A percentile compares a stretch with the other conserved stretches of the same genome.
Evolutionary conservation across 148 eudicot genomes (phyloP).

Genomic region (Vaccinium myrtillus): DNA sequence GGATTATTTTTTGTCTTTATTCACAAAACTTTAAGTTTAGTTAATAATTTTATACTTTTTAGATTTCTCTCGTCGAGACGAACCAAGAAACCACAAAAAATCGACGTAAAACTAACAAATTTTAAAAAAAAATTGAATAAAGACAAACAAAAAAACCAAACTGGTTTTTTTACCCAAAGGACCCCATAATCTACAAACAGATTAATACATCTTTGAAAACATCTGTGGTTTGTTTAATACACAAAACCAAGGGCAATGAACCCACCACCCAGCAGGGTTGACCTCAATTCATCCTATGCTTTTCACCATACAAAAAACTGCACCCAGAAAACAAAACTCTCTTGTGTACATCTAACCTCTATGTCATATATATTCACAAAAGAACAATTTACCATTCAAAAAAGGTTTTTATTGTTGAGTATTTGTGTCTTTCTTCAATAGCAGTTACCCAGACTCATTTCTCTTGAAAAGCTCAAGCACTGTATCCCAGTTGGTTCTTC

Average conservation of each 20-base stretch:
- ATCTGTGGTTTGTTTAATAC: neutral
- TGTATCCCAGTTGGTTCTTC: constrained; percentile 60
- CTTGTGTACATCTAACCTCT: neutral
- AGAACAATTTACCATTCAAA: neutral
- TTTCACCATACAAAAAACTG: neutral
- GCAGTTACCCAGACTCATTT: constrained; percentile 34
- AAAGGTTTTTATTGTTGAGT: constrained; percentile 10
- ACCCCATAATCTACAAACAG: neutral
- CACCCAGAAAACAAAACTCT: neutral
- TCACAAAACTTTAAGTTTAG: too few species aligned
- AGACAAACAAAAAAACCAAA: too few species aligned
- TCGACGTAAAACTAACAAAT: too few species aligned
- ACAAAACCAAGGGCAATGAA: neutral
- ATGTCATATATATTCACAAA: neutral
- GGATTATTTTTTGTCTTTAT: too few species aligned
- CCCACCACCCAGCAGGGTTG: neutral
- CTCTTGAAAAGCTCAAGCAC: constrained; percentile 52
- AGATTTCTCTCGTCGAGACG: too few species aligned
- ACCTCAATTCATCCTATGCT: neutral
- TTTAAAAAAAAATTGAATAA: too few species aligned
- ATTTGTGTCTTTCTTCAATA: constrained; percentile 20
- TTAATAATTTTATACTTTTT: too few species aligned
- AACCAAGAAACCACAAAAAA: too few species aligned
- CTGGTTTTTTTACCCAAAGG: too few species aligned
- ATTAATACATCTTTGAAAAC: neutral